Conservation (phyloP, 176 grass and related monocot species). For the Avena insularis region DNA sequence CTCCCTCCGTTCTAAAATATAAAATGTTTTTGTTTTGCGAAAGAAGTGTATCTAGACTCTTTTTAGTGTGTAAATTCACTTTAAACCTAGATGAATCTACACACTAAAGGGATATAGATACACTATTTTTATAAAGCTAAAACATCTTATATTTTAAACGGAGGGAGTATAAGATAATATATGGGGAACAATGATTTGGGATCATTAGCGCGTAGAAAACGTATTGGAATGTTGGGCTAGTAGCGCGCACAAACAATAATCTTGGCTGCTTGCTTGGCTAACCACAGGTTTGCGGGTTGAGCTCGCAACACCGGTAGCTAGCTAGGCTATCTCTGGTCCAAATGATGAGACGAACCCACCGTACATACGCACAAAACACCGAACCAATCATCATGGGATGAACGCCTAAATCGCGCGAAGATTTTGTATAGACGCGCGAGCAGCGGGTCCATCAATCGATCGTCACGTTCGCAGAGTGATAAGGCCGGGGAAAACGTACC, state of each 20-base stretch:
- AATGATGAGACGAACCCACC: constrained; percentile 34
- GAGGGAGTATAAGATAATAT: background rate
- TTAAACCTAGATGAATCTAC: no score
- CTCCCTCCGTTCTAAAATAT: no score
- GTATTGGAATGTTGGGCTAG: constrained; percentile 7
- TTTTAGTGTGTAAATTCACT: no score
- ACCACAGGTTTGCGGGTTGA: background rate
- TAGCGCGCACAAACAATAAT: background rate
- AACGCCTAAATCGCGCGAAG: background rate
- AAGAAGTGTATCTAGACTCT: no score
- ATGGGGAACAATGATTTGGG: background rate
- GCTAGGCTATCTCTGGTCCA: background rate
- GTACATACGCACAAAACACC: background rate
- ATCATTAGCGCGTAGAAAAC: background rate
- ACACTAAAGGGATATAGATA: no score
- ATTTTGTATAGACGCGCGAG: constrained; percentile 11
- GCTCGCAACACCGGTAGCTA: background rate
- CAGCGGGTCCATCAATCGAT: background rate
- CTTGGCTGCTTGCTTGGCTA: constrained; percentile 26
- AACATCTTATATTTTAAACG: no score
- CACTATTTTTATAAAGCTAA: no score
- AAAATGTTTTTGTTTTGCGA: no score
- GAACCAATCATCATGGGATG: constrained; percentile 26
- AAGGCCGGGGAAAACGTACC: background rate
- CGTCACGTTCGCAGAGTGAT: background rate